Base-by-base conservation (phyloP, 176 grass and related monocot genomes). In the Lolium perenne region DNA sequence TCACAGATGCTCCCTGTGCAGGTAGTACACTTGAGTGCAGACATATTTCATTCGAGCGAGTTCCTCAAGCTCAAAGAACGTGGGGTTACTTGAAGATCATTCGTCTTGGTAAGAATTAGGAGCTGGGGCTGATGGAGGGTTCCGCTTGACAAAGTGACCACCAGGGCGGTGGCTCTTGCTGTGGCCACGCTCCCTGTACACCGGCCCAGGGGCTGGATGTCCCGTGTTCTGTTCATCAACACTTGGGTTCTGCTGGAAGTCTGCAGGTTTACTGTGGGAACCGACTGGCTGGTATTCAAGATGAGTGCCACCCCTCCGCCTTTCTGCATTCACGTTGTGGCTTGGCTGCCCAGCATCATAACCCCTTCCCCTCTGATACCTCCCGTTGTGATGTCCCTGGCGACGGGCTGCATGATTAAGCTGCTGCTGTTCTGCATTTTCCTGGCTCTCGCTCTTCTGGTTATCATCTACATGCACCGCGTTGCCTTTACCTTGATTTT, bases 211-310 rank as follows among this genome's bases (percentile, higher is more conserved):
- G 83, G 60, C 35, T 4, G 74, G 60, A 62, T 58, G 79, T 7
- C 73, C 81, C 16, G 85, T 77, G 0, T n/a, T 77, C 9, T 47
- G 81, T 38, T 89, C 88, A 11, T 87, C 86, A 8, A 58, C 61
- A 55, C 58, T 58, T 11, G 59, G 75, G 83, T 92, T 89, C 76
- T 73, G 81, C 71, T 82, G 86, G 71, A 74, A 85, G 60, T 89
- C 88, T 26, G 54, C 21, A 5, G 86, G 38, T 72, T 89, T 94
- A 48, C 55, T 85, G 72, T 82, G 66, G 60, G 91, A 76, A 74
- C 81, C 91, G 7, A 95, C 81, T 14, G 91, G 91, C 72, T 93
- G 93, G 79, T 95, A 95, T 67, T 91, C 93, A 5, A 87, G 85
- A 67, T 93, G 93, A 55, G 81, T 23, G 58, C 71, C 87, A 60